phyloP scores from a whole-genome alignment of 768 basidiomycete genomes.

The Lactifluus pinguis region DNA sequence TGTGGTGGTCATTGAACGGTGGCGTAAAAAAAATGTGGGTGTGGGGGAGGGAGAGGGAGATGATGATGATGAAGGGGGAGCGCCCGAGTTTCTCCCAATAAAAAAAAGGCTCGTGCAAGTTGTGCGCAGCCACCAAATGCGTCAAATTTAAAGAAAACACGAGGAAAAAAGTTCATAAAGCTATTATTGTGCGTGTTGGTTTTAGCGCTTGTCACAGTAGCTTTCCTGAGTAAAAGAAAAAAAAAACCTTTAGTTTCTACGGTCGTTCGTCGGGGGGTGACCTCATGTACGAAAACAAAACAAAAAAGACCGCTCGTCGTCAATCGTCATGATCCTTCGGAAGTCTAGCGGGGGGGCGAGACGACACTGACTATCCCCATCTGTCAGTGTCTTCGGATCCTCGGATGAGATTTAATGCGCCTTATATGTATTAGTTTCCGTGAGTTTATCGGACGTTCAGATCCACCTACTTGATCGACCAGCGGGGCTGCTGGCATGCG shows the following conservation, averaged over 20 bases:
- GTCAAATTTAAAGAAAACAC: not conserved
- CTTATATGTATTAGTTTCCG: not conserved
- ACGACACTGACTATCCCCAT: conserved; percentile 3
- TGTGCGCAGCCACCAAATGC: not conserved
- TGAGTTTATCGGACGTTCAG: conserved; percentile 9
- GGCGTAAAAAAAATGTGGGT: too few relatives aligned
- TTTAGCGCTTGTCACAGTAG: too few relatives aligned
- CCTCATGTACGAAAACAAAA: too few relatives aligned
- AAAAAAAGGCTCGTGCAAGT: not conserved
- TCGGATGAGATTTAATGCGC: not conserved
- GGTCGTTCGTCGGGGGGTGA: too few relatives aligned
- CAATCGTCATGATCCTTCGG: not conserved
- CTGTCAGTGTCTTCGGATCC: conserved; percentile 4
- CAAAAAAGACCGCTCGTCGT: not conserved
- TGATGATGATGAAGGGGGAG: not conserved
- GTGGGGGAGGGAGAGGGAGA: too few relatives aligned
- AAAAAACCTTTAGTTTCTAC: too few relatives aligned
- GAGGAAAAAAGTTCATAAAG: not conserved
- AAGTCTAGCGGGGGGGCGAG: not conserved
- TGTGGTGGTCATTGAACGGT: too few relatives aligned
- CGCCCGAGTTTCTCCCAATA: not conserved
- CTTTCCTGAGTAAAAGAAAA: too few relatives aligned
- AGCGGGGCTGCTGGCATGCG: not conserved
- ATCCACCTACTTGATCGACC: conserved; percentile 8
- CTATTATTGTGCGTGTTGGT: too few relatives aligned